Percentiles rank a stretch among this genome's conserved stretches.
Evolutionary conservation across 352 stramenopile species (phyloP).

Genomic region (Thraustotheca clavata): DNA sequence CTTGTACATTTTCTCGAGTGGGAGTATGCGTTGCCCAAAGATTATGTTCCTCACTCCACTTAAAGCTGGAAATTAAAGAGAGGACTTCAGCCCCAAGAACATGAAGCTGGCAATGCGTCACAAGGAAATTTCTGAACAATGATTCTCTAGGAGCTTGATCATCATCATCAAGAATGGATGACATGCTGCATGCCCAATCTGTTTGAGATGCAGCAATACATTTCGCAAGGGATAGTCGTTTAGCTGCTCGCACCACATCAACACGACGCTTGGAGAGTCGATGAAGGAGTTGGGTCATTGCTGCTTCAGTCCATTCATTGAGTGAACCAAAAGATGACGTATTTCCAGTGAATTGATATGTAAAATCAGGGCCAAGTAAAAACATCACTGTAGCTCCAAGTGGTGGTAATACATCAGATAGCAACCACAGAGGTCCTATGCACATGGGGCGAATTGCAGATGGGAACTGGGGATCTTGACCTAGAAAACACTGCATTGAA

Average conservation of each 20-base stretch:
- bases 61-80: slow-evolving; percentile 41
- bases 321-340: slow-evolving; percentile 41
- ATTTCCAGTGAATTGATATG: slow-evolving; percentile 51
- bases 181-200: slow-evolving; percentile 19
- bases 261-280: slow-evolving; percentile 47
- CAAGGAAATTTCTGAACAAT: slow-evolving; percentile 48
- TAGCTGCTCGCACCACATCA: slow-evolving; percentile 37
- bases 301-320: slow-evolving; percentile 59
- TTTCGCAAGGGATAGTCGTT: slow-evolving; percentile 39
- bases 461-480: slow-evolving; percentile 66
- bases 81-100: slow-evolving; percentile 59
- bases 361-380: slow-evolving; percentile 50
- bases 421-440: slow-evolving; percentile 54
- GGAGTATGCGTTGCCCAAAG: slow-evolving; percentile 58
- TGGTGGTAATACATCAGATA: slow-evolving; percentile 41
- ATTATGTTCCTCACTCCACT: slow-evolving; percentile 41
- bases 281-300: slow-evolving; percentile 47
- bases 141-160: slow-evolving; percentile 34
- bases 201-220: slow-evolving; percentile 27
- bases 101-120: slow-evolving; percentile 48
- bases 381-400: slow-evolving; percentile 53
- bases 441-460: slow-evolving; percentile 59
- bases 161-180: slow-evolving; percentile 11
- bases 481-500: slow-evolving; percentile 53
- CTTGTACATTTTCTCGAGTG: slow-evolving; percentile 37